Conservation (phyloP, 2,329 filamentous ascomycete genomes). For the Fusarium burgessii region DNA sequence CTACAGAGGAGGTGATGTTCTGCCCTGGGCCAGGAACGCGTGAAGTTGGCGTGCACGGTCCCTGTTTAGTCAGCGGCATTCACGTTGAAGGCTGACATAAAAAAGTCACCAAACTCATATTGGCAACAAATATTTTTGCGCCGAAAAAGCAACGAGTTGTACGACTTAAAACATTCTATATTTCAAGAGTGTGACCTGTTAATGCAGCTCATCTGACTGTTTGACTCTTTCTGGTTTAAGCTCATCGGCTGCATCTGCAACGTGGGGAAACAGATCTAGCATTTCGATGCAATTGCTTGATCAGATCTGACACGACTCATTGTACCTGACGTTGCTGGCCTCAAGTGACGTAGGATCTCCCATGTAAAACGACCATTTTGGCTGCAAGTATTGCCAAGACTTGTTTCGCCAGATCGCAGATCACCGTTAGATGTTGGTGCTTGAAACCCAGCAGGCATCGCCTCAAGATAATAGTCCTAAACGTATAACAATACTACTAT, state of each 20-base stretch:
- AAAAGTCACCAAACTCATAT: background rate
- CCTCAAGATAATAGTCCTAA: no score
- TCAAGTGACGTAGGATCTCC: background rate
- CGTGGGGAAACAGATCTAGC: conserved; percentile 31
- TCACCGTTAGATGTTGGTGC: background rate
- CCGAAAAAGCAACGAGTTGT: background rate
- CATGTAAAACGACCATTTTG: background rate
- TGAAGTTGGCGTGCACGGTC: conserved; percentile 55
- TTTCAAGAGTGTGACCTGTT: background rate
- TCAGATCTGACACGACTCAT: conserved; percentile 24
- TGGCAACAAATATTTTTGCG: background rate
- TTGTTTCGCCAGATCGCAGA: background rate
- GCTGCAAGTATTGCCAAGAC: background rate
- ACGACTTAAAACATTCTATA: conserved; percentile 2
- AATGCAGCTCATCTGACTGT: conserved; percentile 15
- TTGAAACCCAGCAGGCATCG: background rate
- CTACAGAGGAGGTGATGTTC: conserved; percentile 38
- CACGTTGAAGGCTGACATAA: background rate
- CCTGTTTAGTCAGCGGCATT: conserved; percentile 14
- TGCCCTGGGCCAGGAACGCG: conserved; percentile 51
- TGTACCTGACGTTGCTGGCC: background rate
- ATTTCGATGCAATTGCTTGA: conserved; percentile 24
- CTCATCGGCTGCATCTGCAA: conserved; percentile 16
- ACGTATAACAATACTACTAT: no score
- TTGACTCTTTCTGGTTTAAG: conserved; percentile 27